Evolutionary conservation across 768 basidiomycete genomes (phyloP), one percentile per base, ranked within the genome.

Genomic region (Tylopilus intermedius): DNA sequence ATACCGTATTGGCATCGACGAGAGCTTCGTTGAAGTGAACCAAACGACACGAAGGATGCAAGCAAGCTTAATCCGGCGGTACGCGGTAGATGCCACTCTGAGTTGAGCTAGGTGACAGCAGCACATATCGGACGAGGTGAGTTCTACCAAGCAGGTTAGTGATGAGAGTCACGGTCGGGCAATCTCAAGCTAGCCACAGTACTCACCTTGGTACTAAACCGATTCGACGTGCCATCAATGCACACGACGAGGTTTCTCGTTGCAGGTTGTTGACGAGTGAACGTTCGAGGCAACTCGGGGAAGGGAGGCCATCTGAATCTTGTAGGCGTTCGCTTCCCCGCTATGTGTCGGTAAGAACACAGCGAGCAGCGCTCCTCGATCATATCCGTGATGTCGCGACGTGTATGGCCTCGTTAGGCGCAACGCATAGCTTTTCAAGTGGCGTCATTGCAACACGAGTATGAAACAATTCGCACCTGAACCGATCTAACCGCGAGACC

Each of bases 161-260:
- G n/a, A 21, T 29, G 11, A 55, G 45, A 60, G 21, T n/a, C n/a
- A n/a, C n/a, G n/a, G n/a, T 21, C 42, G 5, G 8, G 37, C 32
- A 24, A 27, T 11, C 3, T 42, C 29, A 30, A 49, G 13, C 8
- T 7, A 26, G n/a, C 26, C 45, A 33, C 33, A 6, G 8, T 24
- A 6, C 24, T 54, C 44, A 74, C 71, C 64, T 60, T 63, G 21
- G 45, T 52, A 2, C 74, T 66, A 52, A 72, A 73, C 37, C 69
- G 68, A 45, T 76, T 75, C 1, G 71, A 65, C 2, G 73, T 76
- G 15, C 74, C 75, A 32, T 75, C 74, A 18, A 75, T 68, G 57
- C 72, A 72, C 39, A 76, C 65, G 0, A 65, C 57, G 33, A 65
- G 62, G 27, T 58, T 65, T 27, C 63, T 51, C 1, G 49, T n/a